Evolutionary conservation across 768 basidiomycete species (phyloP).

Genomic region (Dentipellis fragilis): DNA sequence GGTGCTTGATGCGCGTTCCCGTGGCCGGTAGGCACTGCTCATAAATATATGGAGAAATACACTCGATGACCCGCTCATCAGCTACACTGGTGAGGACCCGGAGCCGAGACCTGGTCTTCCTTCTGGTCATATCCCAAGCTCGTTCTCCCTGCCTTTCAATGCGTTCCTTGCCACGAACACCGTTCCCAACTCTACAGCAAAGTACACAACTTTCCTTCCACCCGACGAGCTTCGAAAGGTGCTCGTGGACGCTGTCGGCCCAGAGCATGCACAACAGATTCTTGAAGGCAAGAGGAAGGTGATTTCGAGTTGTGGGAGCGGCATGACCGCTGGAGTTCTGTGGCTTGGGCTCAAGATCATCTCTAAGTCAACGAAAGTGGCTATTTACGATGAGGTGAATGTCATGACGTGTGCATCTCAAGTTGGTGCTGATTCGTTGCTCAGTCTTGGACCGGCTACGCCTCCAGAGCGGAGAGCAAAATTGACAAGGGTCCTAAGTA

Average conservation of each 20-base stretch:
- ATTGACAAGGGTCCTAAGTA: conserved; percentile 44
- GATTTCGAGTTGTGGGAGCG: conserved; percentile 83
- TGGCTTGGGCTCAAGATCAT: conserved; percentile 86
- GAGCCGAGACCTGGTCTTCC: conserved; percentile 85
- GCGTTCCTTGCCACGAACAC: conserved; percentile 46
- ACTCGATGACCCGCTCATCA: conserved; percentile 19
- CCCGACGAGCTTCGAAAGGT: conserved; percentile 47
- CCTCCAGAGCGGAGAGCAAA: conserved; percentile 59
- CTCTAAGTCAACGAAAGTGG: conserved; percentile 41
- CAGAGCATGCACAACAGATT: conserved; percentile 42
- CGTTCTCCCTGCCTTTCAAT: conserved; percentile 78
- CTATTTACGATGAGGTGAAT: conserved; percentile 91
- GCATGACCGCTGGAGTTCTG: conserved; percentile 93
- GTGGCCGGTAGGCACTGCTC: conserved; percentile 49
- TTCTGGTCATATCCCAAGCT: conserved; percentile 88
- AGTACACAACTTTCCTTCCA: conserved; percentile 38
- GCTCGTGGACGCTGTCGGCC: conserved; percentile 55
- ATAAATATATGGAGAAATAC: background rate
- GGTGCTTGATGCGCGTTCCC: conserved; percentile 81
- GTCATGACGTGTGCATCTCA: background rate
- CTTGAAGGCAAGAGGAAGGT: conserved; percentile 51
- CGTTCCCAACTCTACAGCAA: conserved; percentile 21
- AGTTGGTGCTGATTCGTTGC: too few species aligned
- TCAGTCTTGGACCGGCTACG: conserved; percentile 97
- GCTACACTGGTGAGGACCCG: conserved; percentile 71